These are phyloP conservation scores for Chalciporus sphaerocephalus DNA, from an alignment of 768 basidiomycete species.

Conservation along the genomic window DNA sequence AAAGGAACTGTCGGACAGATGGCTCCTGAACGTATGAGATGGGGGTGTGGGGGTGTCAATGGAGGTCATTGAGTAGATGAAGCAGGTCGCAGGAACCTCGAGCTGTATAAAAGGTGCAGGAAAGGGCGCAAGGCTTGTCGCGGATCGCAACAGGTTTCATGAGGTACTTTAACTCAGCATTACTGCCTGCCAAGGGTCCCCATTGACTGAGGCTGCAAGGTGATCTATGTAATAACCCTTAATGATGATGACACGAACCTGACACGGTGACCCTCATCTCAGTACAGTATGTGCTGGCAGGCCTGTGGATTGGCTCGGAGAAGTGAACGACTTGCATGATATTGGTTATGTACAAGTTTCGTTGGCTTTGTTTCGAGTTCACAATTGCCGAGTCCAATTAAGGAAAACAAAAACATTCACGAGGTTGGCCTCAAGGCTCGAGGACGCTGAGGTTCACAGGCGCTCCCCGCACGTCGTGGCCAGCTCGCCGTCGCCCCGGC, in stretches of 20 bases:
- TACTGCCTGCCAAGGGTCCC: no score
- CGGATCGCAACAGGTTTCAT: constrained; percentile 6
- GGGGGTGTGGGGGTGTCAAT: neutral
- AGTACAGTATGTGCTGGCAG: no score
- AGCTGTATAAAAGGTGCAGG: neutral
- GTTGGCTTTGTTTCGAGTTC: no score
- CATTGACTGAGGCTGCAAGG: neutral
- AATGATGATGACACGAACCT: neutral
- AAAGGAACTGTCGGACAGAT: constrained; percentile 4
- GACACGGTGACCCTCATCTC: no score
- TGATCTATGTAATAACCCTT: constrained; percentile 1
- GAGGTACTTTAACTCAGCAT: no score
- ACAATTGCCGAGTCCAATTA: constrained; percentile 8
- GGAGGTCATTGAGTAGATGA: neutral
- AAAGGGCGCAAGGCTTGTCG: neutral
- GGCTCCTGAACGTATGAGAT: neutral
- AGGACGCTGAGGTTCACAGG: no score
- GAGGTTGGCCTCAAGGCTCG: constrained; percentile 15
- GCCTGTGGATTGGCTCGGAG: no score
- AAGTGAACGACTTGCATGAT: no score
- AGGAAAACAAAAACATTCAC: constrained; percentile 6
- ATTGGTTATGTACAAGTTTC: no score
- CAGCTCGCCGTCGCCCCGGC: constrained; percentile 2
- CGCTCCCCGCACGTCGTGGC: constrained; percentile 13
- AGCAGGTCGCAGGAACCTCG: neutral